phyloP scores from a whole-genome alignment of 2,329 filamentous ascomycete species.

The Talaromyces funiculosus region DNA sequence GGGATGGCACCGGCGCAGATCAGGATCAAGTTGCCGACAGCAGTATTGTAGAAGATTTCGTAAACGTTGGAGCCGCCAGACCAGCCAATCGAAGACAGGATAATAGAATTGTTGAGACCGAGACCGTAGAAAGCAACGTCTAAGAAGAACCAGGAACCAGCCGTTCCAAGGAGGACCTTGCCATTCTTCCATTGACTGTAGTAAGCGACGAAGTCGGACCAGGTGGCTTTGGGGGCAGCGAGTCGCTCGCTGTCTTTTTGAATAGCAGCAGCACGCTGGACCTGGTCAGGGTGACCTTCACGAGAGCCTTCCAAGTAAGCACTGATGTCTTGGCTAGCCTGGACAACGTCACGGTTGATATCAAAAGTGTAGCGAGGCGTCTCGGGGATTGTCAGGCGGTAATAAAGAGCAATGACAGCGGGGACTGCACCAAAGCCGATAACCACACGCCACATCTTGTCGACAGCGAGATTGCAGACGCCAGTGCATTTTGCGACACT shows the following conservation, averaged over 20 bases:
- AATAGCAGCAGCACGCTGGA: constrained; percentile 56
- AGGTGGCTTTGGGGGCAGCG: constrained; percentile 49
- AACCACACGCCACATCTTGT: constrained; percentile 81
- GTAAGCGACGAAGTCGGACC: constrained; percentile 67
- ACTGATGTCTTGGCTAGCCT: constrained; percentile 66
- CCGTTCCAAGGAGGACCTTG: constrained; percentile 69
- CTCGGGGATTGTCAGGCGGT: constrained; percentile 79
- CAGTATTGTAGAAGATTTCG: constrained; percentile 65
- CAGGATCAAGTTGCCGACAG: constrained; percentile 72
- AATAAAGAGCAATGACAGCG: constrained; percentile 76
- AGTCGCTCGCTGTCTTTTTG: constrained; percentile 51
- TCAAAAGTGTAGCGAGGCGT: constrained; percentile 86
- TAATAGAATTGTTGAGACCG: constrained; percentile 69
- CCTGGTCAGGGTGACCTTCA: constrained; percentile 61
- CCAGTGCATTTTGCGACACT: constrained; percentile 54
- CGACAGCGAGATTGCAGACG: constrained; percentile 63
- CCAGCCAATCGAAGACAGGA: constrained; percentile 67
- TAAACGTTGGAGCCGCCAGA: constrained; percentile 60
- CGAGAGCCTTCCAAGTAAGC: constrained; percentile 65
- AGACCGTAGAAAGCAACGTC: constrained; percentile 57
- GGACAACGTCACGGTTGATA: constrained; percentile 66
- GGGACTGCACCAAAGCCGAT: constrained; percentile 78
- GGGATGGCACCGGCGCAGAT: constrained; percentile 74
- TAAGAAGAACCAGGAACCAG: constrained; percentile 78
- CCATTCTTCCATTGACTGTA: constrained; percentile 67